These are phyloP conservation scores for Aschersonia sp. DNA, from an alignment of 2,329 filamentous ascomycete species.

Conservation along the genomic window DNA sequence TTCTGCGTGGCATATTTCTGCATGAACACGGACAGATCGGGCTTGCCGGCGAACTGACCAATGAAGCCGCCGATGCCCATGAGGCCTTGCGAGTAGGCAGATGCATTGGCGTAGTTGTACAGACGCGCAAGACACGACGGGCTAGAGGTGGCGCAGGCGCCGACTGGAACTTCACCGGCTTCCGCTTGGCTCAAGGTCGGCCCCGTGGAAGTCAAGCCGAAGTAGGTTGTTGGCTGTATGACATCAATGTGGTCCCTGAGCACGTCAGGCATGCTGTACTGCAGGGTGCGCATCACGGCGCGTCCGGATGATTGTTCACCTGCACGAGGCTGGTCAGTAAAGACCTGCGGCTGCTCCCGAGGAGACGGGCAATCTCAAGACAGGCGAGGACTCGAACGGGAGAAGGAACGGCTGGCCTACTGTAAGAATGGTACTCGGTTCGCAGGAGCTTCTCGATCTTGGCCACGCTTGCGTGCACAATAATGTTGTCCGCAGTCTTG, in stretches of 20 bases:
- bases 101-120: conserved; percentile 2
- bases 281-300: conserved; percentile 2
- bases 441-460: conserved; percentile 2
- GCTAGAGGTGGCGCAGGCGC: not conserved
- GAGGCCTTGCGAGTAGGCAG: conserved; percentile 1
- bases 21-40: conserved; percentile 2
- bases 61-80: conserved; percentile 4
- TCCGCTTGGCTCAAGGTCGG: not conserved
- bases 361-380: too few relatives aligned
- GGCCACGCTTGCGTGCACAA: conserved; percentile 1
- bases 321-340: not conserved
- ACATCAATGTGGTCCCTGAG: conserved; percentile 4
- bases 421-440: conserved; percentile 1
- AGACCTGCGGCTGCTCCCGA: not conserved
- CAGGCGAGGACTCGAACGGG: not conserved
- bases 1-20: not conserved
- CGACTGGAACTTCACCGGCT: not conserved
- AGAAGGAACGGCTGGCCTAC: not conserved
- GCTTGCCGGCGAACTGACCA: not conserved
- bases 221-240: conserved; percentile 4
- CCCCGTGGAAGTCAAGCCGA: conserved; percentile 1
- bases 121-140: conserved; percentile 1
- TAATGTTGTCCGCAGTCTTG: not conserved
- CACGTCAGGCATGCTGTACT: conserved; percentile 3
- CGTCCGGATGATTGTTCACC: not conserved